Evolutionary conservation across 371 early-diverging fungal species (phyloP).

Genomic region (Saksenaea vasiformis): DNA sequence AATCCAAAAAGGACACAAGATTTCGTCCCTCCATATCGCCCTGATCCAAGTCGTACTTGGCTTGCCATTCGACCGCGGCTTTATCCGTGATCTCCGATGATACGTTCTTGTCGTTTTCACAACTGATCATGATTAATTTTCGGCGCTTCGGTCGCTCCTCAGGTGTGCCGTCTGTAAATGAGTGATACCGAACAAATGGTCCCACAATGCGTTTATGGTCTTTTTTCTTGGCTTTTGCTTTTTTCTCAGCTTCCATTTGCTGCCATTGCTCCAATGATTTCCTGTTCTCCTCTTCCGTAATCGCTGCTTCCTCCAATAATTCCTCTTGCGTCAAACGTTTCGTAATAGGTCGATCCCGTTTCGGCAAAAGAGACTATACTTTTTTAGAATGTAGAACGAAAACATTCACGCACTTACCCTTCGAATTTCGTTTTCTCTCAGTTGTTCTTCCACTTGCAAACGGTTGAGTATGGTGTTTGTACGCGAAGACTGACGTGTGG

Average conservation of each 20-base stretch:
- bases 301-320: conserved; percentile 58
- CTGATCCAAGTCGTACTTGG: conserved; percentile 25
- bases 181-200: conserved; percentile 55
- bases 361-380: conserved; percentile 37
- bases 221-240: conserved; percentile 52
- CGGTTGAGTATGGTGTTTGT: conserved; percentile 57
- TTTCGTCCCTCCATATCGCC: conserved; percentile 41
- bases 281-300: conserved; percentile 58
- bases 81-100: conserved; percentile 26
- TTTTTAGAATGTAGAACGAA: no score
- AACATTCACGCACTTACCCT: conserved; percentile 31
- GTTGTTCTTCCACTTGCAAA: conserved; percentile 52
- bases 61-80: conserved; percentile 25
- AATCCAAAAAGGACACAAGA: conserved; percentile 40
- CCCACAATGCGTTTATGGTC: conserved; percentile 39
- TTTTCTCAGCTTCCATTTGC: conserved; percentile 56
- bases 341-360: conserved; percentile 45
- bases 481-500: conserved; percentile 58
- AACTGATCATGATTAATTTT: conserved; percentile 21
- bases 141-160: conserved; percentile 39
- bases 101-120: conserved; percentile 15
- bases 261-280: conserved; percentile 60
- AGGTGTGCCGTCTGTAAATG: conserved; percentile 50
- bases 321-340: conserved; percentile 61
- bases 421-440: conserved; percentile 49